A percentile compares a stretch with the other conserved stretches of the same genome.
Evolutionary conservation across 257 asterid species (phyloP).

Genomic region (Solanum arcanum): DNA sequence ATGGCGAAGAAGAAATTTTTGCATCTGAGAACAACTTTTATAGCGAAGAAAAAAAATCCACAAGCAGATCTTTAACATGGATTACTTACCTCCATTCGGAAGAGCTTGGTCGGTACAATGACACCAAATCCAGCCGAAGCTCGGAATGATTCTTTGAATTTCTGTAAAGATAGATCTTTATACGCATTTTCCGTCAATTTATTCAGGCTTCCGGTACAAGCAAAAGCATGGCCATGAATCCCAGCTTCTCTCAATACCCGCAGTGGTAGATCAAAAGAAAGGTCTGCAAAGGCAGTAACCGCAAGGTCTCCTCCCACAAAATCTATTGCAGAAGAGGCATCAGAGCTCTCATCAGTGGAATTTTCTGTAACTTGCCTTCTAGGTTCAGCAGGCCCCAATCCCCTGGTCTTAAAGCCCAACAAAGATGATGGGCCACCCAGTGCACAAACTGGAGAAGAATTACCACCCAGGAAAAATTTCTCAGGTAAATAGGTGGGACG

Average conservation of each 20-base stretch:
- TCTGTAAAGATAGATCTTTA: constrained; percentile 39
- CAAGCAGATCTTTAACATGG: background rate
- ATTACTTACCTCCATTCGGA: constrained; percentile 82
- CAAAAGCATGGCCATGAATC: constrained; percentile 80
- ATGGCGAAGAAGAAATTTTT: background rate
- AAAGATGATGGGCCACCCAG: constrained; percentile 81
- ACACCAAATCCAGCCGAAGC: constrained; percentile 72
- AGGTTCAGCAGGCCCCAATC: constrained; percentile 85
- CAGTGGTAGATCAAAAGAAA: constrained; percentile 88
- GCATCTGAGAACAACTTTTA: background rate
- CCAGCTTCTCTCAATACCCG: constrained; percentile 74
- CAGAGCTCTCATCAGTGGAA: constrained; percentile 24
- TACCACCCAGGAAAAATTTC: constrained; percentile 90
- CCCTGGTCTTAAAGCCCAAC: constrained; percentile 85
- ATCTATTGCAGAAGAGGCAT: constrained; percentile 47
- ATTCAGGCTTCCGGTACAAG: constrained; percentile 84
- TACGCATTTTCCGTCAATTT: constrained; percentile 57
- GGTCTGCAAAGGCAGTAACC: constrained; percentile 75
- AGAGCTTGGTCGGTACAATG: constrained; percentile 72
- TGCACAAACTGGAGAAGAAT: constrained; percentile 70
- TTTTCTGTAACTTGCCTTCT: constrained; percentile 44
- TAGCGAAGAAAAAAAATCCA: background rate
- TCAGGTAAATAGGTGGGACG: constrained; percentile 59
- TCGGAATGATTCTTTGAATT: constrained; percentile 63
- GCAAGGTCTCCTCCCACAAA: constrained; percentile 94